Evolutionary conservation across 2,329 filamentous ascomycete genomes (phyloP), one percentile per base, ranked within the genome.

Genomic region (Sporothrix globosa): DNA sequence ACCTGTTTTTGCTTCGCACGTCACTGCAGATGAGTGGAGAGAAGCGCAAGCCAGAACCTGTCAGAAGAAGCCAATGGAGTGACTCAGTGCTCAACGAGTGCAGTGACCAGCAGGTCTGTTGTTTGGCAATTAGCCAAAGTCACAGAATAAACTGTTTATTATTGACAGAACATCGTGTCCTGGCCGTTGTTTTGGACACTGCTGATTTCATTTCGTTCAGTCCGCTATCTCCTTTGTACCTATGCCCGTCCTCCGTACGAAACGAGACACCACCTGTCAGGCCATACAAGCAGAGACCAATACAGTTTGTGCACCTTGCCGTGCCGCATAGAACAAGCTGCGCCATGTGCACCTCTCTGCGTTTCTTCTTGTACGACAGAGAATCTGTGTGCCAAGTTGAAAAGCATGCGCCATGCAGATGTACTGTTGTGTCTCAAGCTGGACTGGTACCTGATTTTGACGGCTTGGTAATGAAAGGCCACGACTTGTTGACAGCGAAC

Each of bases 21-120:
- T 61, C 60, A 21, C 60, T 63, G 60, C 60, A 48, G 13, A 41
- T 7, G 14, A 63, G 60, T 63, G 60, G 60, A 19, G 60, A 63
- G 34, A 34, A 7, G 34, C 34, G 34, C 34, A 30, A 30, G 34
- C 34, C 34, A 2, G 34, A 34, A 34, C 34, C 34, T 9, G 34
- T 9, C 34, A 34, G 3, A 34, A 7, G 34, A 44, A 41, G 17
- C 14, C 27, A 19, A 58, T 34, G 34, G 27, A 4, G 27, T 34
- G 34, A 34, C 34, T 34, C 34, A 34, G 34, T 34, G 34, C 34
- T 34, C 34, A 34, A 7, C 5, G 27, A 4, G 5, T 4, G 3
- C 27, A 30, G 27, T 34, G 34, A 34, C 34, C 5, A 34, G 34
- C 34, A 34, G 34, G 34, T 34, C 6, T 6, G 34, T 34, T 34